These are phyloP conservation scores for Neurospora crassa DNA, from an alignment of 2,329 filamentous ascomycete genomes.

Conservation along the genomic window DNA sequence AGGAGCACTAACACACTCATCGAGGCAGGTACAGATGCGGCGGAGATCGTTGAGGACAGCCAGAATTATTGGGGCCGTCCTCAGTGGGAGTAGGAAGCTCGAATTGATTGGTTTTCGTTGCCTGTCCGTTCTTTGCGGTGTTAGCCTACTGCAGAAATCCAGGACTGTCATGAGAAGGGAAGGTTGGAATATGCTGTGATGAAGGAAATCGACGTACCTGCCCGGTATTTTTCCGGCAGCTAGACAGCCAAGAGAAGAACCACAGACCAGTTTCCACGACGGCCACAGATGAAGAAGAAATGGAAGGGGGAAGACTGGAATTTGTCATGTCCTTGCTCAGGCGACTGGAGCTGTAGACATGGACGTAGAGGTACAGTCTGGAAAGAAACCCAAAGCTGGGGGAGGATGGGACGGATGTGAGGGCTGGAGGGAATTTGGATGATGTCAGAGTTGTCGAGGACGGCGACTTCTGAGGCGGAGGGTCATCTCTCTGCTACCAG, in stretches of 20 bases:
- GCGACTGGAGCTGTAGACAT: background rate
- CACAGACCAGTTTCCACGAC: background rate
- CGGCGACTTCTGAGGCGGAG: background rate
- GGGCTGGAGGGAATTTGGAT: no score
- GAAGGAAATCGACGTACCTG: background rate
- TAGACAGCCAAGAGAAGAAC: background rate
- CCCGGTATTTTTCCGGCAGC: no score
- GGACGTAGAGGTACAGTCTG: background rate
- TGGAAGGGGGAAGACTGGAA: background rate
- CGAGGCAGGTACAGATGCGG: background rate
- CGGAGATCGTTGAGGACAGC: background rate
- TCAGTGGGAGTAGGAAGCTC: background rate
- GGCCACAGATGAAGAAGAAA: no score
- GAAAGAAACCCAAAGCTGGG: background rate
- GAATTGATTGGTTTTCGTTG: background rate
- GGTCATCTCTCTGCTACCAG: background rate
- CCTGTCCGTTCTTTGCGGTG: background rate
- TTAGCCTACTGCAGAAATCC: background rate
- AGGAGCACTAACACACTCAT: slow-evolving; percentile 32
- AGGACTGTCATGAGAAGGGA: background rate
- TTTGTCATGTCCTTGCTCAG: background rate
- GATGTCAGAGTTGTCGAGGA: background rate
- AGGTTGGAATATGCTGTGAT: no score
- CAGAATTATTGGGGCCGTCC: background rate
- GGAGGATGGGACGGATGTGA: no score